Conservation (phyloP, 345 rosid species). For the Adansonia digitata region DNA sequence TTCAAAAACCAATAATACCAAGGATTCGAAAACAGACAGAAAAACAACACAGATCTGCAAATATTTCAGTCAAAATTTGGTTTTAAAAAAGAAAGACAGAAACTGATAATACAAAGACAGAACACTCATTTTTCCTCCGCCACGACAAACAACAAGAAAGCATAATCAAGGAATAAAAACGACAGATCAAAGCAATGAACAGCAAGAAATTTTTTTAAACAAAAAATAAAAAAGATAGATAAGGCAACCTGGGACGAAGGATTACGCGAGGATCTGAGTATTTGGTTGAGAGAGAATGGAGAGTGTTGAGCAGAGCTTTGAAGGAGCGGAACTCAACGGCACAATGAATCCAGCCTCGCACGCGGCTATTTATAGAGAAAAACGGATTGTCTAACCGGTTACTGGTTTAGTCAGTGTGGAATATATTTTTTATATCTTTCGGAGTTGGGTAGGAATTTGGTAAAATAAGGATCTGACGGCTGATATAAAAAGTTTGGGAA, state of each 20-base stretch:
- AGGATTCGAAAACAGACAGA: neutral
- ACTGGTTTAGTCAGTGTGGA: conserved; percentile 18
- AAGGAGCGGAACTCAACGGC: conserved; percentile 7
- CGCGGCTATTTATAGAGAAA: conserved; percentile 23
- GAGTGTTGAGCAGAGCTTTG: neutral
- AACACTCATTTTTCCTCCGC: neutral
- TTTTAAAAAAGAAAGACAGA: neutral
- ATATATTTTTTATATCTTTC: neutral
- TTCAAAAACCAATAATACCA: neutral
- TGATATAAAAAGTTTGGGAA: neutral
- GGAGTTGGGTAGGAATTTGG: conserved; percentile 10
- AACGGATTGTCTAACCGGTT: conserved; percentile 5
- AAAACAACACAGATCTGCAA: conserved; percentile 13
- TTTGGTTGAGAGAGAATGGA: neutral
- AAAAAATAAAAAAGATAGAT: neutral
- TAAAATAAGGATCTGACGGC: neutral
- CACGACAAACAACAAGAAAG: neutral
- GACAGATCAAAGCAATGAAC: neutral
- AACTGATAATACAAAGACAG: neutral
- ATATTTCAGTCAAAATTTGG: neutral
- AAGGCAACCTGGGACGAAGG: conserved; percentile 12
- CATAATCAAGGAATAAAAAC: neutral
- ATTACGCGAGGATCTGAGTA: conserved; percentile 8
- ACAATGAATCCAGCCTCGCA: neutral
- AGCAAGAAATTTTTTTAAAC: no score